Evolutionary conservation across 345 rosid species (phyloP), one percentile per base, ranked within the genome.

Genomic region (Melaleuca quinquenervia): DNA sequence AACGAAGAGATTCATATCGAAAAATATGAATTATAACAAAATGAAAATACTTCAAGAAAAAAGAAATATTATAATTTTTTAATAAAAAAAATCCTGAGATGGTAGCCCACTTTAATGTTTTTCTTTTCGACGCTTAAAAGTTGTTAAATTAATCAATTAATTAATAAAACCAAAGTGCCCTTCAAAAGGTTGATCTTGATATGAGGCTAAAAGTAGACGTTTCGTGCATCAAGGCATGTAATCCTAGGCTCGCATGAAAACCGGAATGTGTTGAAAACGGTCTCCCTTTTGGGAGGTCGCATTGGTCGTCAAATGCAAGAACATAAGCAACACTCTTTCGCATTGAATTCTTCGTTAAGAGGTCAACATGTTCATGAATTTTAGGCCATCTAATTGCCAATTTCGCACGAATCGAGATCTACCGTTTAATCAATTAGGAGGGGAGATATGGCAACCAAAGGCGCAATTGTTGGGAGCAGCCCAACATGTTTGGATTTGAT

Each of bases 1-100:
- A 58, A 27, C 14, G 32, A n/a, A 58, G 29, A 55, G n/a, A 58
- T 26, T 58, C 29, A 14, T 0, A 3, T 0, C 0, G 0, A 58
- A 58, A 62, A 18, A 62, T 7, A 16, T 29, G 44, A 0, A 29
- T 62, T 2, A 6, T 58, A 58, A n/a, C 2, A 58, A 58, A 58
- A 11, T 29, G 12, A 58, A n/a, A 58, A n/a, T 58, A 22, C 22
- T 22, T 26, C 7, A 5, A n/a, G n/a, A 56, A 56, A 58, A 11
- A 58, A 12, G 13, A 58, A 58, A 11, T 27, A n/a, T 14, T n/a
- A 29, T 26, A 58, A 58, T 1, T 11, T 2, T 26, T 58, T 58
- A 50, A 15, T 11, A 50, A 14, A 50, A 50, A 32, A 64, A 64
- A 64, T 29, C 76, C 11, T 32, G 45, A 5, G 1, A 64, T 64